phyloP scores from a whole-genome alignment of 805 yeast genomes.

The Candida ipomoeae region DNA sequence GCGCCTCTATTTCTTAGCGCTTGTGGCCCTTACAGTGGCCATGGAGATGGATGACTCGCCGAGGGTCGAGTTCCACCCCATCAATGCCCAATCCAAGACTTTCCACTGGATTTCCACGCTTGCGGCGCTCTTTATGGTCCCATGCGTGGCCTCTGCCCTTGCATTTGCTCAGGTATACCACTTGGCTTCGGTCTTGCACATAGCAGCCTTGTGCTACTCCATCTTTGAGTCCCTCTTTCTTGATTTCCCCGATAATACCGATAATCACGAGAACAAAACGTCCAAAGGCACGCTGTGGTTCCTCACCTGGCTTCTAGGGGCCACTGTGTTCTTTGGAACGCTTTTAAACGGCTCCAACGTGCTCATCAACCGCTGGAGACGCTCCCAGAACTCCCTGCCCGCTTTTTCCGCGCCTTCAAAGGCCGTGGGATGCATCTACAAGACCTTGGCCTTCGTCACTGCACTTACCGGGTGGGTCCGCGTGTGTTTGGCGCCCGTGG shows the following conservation, averaged over 20 bases:
- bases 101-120: conserved; percentile 63
- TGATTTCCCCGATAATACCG: conserved; percentile 55
- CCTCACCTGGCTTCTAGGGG: conserved; percentile 43
- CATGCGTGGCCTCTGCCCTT: conserved; percentile 52
- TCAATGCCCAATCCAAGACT: conserved; percentile 49
- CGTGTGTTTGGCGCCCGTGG: conserved; percentile 74
- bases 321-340: conserved; percentile 51
- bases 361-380: conserved; percentile 26
- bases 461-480: conserved; percentile 73
- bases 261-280: conserved; percentile 63
- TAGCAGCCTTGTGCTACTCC: conserved; percentile 35
- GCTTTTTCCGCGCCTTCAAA: conserved; percentile 2
- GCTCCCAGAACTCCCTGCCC: not conserved
- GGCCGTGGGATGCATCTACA: conserved; percentile 27
- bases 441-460: conserved; percentile 42
- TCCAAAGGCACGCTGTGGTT: conserved; percentile 69
- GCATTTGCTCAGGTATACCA: conserved; percentile 51
- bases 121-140: conserved; percentile 44
- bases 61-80: conserved; percentile 38
- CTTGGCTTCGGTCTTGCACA: conserved; percentile 15
- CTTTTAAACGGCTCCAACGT: conserved; percentile 50
- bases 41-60: conserved; percentile 29
- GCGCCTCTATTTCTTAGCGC: not conserved
- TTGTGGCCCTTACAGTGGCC: conserved; percentile 5
- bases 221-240: conserved; percentile 53